Base-by-base conservation (phyloP, 164 flowering plant species). In the Warburgia ugandensis region DNA sequence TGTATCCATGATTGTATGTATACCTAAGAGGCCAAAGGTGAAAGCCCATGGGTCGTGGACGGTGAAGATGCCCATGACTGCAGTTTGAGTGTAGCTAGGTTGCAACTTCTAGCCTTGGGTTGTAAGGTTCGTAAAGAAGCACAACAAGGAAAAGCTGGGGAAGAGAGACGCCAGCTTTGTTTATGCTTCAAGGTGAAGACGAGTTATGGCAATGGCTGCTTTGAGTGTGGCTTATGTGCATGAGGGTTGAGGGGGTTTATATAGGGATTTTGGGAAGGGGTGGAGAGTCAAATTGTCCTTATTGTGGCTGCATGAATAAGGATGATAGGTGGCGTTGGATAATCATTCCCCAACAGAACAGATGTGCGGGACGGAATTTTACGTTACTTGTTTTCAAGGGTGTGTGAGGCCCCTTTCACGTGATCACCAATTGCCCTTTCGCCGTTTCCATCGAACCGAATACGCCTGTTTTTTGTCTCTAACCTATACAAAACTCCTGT, bases 21-120 rank as follows among this genome's bases (percentile, higher is more conserved):
- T 72, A 76, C 80, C 80, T 63, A 76, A 41, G 63, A 76, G 49
- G 13, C 80, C 80, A 63, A 70, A 68, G 36, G 30, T 25, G 27
- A 70, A 56, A 29, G 58, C 58, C 67, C 45, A 65, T 32, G 73
- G 60, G 22, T 58, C 54, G 3, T 70, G 54, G 56, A 63, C 23
- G 14, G 54, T 13, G 47, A 67, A 56, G 40, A 56, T 1, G 6
- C 63, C 71, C 73, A 72, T 72, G n/a, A 36, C 2, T 36, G 39
- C 3, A 17, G 8, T 11, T 37, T 16, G 41, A 12, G 2, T 16
- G 17, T 16, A 37, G 41, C 4, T 37, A 4, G 8, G 7, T 7
- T 36, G 11, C 5, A 37, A 14, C 17, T 8, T 3, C n/a, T 12
- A 37, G 39, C n/a, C n/a, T n/a, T n/a, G n/a, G n/a, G n/a, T n/a